Evolutionary conservation across 2,329 filamentous ascomycete genomes (phyloP), one percentile per base, ranked within the genome.

Genomic region (Mycosphaerella arachidis): DNA sequence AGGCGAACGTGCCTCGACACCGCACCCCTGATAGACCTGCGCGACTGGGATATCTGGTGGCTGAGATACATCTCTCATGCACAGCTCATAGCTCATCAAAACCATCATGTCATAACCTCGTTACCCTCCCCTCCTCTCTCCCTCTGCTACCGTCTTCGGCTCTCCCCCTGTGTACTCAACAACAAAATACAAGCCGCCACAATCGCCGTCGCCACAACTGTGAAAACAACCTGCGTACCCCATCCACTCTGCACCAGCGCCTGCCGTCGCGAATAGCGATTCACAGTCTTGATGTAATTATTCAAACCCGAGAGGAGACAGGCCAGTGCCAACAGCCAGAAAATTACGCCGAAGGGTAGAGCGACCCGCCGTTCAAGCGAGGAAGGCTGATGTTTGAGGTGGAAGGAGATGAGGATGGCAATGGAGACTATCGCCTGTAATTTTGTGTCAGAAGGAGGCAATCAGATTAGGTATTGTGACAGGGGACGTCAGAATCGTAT

Each of bases 161-260:
- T 59, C 40, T 57, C 48, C 27, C 67, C 70, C 56, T 78, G 75
- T 9, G 77, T 79, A 18, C 75, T 74, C 4, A 91, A 72, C 3
- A 91, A 78, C 10, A 89, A 75, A 0, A 89, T 73, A 67, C 87
- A 89, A 8, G 87, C 84, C 7, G 81, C 85, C 30, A 90, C 78
- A 62, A 91, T 90, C 37, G 80, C 80, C 8, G 82, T 69, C 3
- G 87, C 83, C 30, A 90, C 81, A 4, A 84, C 74, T 1, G 80
- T 83, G 68, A 90, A 83, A 27, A 88, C 89, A 46, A 87, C 75
- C 73, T 97, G 92, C 40, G 94, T 97, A 76, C 91, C 93, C 89
- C 90, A 94, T 1, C 94, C 94, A 31, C 86, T 89, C 78, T 99
- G 94, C 43, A 99, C 94, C 64, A 97, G 82, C 0, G 94, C 94